Conservation (phyloP, 495 filamentous ascomycete genomes). For the Penicillium paxilli region DNA sequence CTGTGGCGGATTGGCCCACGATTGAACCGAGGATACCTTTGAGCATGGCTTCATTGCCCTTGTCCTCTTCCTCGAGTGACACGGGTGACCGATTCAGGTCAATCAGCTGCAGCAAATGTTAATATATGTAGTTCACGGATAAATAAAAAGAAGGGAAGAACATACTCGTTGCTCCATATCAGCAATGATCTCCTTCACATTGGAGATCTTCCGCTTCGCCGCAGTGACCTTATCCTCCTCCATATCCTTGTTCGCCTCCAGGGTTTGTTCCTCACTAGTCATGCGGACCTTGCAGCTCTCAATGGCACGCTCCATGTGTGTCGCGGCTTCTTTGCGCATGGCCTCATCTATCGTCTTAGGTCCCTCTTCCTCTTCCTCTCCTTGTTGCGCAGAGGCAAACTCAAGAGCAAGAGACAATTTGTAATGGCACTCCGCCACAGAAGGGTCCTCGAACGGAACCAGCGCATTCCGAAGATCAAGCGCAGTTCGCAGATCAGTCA, state of each 20-base stretch:
- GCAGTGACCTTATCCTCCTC: slow-evolving; percentile 49
- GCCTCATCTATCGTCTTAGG: slow-evolving; percentile 57
- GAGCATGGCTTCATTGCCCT: slow-evolving; percentile 50
- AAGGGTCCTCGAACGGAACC: slow-evolving; percentile 73
- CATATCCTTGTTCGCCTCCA: slow-evolving; percentile 53
- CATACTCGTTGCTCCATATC: slow-evolving; percentile 85
- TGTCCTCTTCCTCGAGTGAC: slow-evolving; percentile 55
- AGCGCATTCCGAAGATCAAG: slow-evolving; percentile 74
- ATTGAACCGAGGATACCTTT: slow-evolving; percentile 73
- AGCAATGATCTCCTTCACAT: slow-evolving; percentile 81
- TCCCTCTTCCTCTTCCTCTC: slow-evolving; percentile 31
- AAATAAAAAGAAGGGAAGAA: slow-evolving; percentile 1
- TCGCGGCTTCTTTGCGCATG: slow-evolving; percentile 73
- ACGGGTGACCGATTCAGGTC: slow-evolving; percentile 75
- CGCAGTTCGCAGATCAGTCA: slow-evolving; percentile 72
- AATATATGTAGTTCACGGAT: slow-evolving; percentile 8
- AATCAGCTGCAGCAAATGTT: slow-evolving; percentile 52
- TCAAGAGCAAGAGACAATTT: slow-evolving; percentile 95
- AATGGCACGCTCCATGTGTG: slow-evolving; percentile 81
- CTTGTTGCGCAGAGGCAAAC: slow-evolving; percentile 77
- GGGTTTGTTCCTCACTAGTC: slow-evolving; percentile 67
- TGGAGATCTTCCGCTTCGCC: slow-evolving; percentile 65
- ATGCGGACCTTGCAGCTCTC: slow-evolving; percentile 75
- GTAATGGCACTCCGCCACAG: slow-evolving; percentile 91
- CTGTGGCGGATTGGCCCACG: slow-evolving; percentile 62